A percentile compares a stretch with the other conserved stretches of the same genome.
phyloP scores from a whole-genome alignment of 2,329 filamentous ascomycete genomes.

The Neurospora crassa region DNA sequence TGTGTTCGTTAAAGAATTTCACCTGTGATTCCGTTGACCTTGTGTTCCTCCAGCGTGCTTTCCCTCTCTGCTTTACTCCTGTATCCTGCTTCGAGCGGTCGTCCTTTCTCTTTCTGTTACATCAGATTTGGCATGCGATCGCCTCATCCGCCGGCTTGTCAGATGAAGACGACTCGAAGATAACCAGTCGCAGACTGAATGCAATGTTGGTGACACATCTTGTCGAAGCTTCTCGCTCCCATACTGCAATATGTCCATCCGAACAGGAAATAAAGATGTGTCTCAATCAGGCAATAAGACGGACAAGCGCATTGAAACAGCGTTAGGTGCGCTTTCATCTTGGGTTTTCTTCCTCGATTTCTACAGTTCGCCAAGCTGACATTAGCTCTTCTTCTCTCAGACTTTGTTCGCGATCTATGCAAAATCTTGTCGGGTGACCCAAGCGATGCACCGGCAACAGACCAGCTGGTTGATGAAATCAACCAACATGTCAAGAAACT shows the following conservation, averaged over 20 bases:
- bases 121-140: background rate
- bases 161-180: background rate
- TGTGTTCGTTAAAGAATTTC: background rate
- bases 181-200: background rate
- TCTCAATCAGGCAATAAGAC: slow-evolving; percentile 2
- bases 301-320: slow-evolving; percentile 12
- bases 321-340: slow-evolving; percentile 9
- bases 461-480: slow-evolving; percentile 31
- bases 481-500: slow-evolving; percentile 28
- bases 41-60: background rate
- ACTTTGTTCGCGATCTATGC: slow-evolving; percentile 4
- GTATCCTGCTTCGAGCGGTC: background rate
- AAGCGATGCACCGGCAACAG: slow-evolving; percentile 16
- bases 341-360: background rate
- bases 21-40: background rate
- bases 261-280: background rate
- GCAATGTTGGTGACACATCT: background rate
- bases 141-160: background rate
- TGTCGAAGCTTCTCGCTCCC: background rate
- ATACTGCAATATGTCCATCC: background rate
- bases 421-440: slow-evolving; percentile 20
- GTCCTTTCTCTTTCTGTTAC: background rate
- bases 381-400: background rate
- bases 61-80: background rate
- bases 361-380: background rate